A percentile compares a stretch with the other conserved stretches of the same genome.
phyloP scores from a whole-genome alignment of 2,329 filamentous ascomycete species.

The Penicillium oxalicum region DNA sequence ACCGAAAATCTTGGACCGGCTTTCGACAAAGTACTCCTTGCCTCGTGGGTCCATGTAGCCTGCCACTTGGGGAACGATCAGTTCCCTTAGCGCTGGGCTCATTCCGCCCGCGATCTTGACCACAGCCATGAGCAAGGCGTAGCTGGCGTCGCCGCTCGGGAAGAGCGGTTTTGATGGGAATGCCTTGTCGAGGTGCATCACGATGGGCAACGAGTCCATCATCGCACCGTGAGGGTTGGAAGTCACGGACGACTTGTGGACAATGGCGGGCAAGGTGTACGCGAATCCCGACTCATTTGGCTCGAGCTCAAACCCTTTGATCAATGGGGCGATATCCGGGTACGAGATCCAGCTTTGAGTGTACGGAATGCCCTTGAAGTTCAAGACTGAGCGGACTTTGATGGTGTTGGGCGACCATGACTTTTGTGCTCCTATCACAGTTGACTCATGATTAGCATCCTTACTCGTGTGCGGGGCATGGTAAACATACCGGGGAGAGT shows the following conservation, averaged over 20 bases:
- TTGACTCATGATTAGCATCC: neutral
- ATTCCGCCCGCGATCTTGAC: constrained; percentile 4
- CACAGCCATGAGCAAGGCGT: constrained; percentile 25
- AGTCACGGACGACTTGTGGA: constrained; percentile 21
- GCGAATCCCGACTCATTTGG: constrained; percentile 12
- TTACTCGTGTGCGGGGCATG: neutral
- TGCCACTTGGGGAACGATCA: constrained; percentile 23
- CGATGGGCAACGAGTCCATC: constrained; percentile 32
- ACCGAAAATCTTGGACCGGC: constrained; percentile 22
- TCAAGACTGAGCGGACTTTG: constrained; percentile 20
- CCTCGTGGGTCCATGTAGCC: constrained; percentile 25
- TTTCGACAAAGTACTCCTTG: constrained; percentile 26
- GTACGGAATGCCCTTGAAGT: constrained; percentile 25
- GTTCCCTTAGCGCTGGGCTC: neutral
- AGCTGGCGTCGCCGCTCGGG: constrained; percentile 31
- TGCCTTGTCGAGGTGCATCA: constrained; percentile 25
- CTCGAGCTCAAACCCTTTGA: constrained; percentile 19
- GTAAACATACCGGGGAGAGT: constrained; percentile 20
- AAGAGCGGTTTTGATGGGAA: constrained; percentile 28
- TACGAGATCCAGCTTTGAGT: constrained; percentile 24
- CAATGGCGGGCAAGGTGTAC: constrained; percentile 33
- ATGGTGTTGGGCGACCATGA: constrained; percentile 28
- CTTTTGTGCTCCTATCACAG: constrained; percentile 20
- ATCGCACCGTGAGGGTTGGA: constrained; percentile 23
- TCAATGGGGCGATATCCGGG: constrained; percentile 25